Base-by-base conservation (phyloP, 2,329 filamentous ascomycete species). In the Aspergillus clavatus region DNA sequence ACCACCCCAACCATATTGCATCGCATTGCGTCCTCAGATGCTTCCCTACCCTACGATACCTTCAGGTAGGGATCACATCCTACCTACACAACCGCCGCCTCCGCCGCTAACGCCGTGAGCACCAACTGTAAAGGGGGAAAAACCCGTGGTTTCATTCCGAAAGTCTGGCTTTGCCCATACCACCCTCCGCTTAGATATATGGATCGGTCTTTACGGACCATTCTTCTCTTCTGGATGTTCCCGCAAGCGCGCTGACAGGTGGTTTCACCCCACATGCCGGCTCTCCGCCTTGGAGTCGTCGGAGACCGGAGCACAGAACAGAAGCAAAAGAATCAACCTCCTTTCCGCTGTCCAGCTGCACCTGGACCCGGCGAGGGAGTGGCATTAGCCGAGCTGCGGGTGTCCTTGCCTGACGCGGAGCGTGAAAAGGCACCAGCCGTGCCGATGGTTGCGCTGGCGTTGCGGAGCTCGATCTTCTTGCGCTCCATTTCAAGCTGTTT, bases 401-500 rank as follows among this genome's bases (percentile, higher is more conserved):
- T 21, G 21, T 54, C 53, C 31, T 51, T 51, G 29, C 21, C 33
- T 18, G 46, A 38, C 22, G 10, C 41, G 27, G 33, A 38, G n/a
- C 51, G 51, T 23, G 49, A 38, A 31, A 54, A 67, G 21, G 64
- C 59, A 37, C 59, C 61, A 26, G 54, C 55, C 18, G 58, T 59
- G 16, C 63, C 62, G 38, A 68, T 67, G 5, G 62, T 60, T n/a
- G 66, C 62, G 45, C 67, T 69, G 11, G 67, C 67, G 40, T 61
- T 70, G 35, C 69, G 66, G 18, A 72, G 57, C 46, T 71, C 67
- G 19, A 73, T 71, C 55, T 74, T 74, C 51, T 72, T 69, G 38
- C 70, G 66, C 53, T 74, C 72, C 71, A 74, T 73, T 52, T 72
- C 71, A 39, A 72, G 66, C 69, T 72, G 14, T 40, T 36, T 1